Base-by-base conservation (phyloP, 2,329 filamentous ascomycete species). In the Tolypocladium tundrense region DNA sequence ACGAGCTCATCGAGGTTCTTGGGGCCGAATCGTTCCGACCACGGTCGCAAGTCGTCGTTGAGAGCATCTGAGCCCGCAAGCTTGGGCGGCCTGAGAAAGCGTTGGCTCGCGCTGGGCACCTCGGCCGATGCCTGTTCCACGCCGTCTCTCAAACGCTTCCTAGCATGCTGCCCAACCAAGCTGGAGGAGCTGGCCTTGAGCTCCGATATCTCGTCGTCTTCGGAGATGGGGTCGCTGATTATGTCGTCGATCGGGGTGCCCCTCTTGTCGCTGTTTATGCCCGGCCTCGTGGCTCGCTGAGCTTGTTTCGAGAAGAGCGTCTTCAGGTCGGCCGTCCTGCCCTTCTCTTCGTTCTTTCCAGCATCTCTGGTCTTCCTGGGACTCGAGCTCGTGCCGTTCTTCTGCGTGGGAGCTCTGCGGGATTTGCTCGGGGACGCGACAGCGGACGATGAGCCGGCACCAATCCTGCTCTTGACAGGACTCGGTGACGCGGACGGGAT, bases 21-120 rank as follows among this genome's bases (percentile, higher is more conserved):
- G 0, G 93, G 93, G 2, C 83, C 86, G 71, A 91, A 97, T 64
- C 86, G 84, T 64, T 97, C 92, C 19, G 88, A 88, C 93, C 93
- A 97, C 3, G 93, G 91, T 56, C 88, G 82, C 54, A 78, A 73
- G 63, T 91, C 87, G 41, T 83, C 78, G 54, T 78, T 75, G 8
- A 66, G 45, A 4, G 63, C 61, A 9, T 65, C 64, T 9, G 66
- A 55, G 19, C 65, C 65, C 14, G 63, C 55, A 16, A 70, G 69
- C 33, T 68, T 66, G 10, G 73, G 65, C 14, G 77, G 80, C 60
- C 71, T 77, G 31, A 83, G 67, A 60, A 85, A 86, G 59, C 73
- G 77, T 63, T 82, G 80, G 62, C 79, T 82, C 33, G 74, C 71
- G 35, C 61, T 69, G 4, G 68, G 62, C 0, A 62, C 55, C 33